phyloP scores from a whole-genome alignment of 108 stramenopile species.

The Cyclotella distinguenda region DNA sequence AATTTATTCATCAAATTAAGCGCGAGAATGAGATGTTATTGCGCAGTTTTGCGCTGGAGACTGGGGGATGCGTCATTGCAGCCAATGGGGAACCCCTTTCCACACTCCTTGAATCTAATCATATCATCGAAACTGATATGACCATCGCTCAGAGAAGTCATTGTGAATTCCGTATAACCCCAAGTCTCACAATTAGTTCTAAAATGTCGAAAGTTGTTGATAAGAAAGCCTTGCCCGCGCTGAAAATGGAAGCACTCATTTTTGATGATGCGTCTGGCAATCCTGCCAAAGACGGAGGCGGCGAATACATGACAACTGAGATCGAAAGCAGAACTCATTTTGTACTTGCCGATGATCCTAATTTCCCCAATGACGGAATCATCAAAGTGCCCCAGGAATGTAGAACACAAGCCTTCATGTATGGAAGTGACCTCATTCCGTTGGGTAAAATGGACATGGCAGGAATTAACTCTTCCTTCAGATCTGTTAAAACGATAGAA shows the following conservation, averaged over 20 bases:
- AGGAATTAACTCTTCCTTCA: slow-evolving; percentile 54
- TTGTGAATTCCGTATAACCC: slow-evolving; percentile 67
- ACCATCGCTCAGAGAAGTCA: slow-evolving; percentile 50
- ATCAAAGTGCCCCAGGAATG: slow-evolving; percentile 43
- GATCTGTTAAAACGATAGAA: slow-evolving; percentile 43
- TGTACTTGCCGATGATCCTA: slow-evolving; percentile 44
- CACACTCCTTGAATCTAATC: slow-evolving; percentile 41
- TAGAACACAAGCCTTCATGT: slow-evolving; percentile 57
- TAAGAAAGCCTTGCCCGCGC: slow-evolving; percentile 44
- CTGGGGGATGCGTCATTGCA: slow-evolving; percentile 71
- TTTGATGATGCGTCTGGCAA: slow-evolving; percentile 45
- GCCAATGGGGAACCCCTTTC: slow-evolving; percentile 55
- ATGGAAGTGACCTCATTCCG: slow-evolving; percentile 75
- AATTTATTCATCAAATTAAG: slow-evolving; percentile 37
- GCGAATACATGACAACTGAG: slow-evolving; percentile 50
- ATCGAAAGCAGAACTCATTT: slow-evolving; percentile 42
- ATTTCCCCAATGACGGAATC: slow-evolving; percentile 34
- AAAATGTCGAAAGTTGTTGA: slow-evolving; percentile 44
- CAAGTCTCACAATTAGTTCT: slow-evolving; percentile 53
- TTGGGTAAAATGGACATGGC: slow-evolving; percentile 69
- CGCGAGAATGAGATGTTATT: slow-evolving; percentile 71
- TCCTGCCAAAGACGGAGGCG: slow-evolving; percentile 39
- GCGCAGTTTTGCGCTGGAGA: slow-evolving; percentile 61
- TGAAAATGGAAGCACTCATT: slow-evolving; percentile 45
- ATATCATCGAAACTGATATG: slow-evolving; percentile 1